These are phyloP conservation scores for Teunomyces funiuensis DNA, from an alignment of 805 yeast species.

Conservation along the genomic window DNA sequence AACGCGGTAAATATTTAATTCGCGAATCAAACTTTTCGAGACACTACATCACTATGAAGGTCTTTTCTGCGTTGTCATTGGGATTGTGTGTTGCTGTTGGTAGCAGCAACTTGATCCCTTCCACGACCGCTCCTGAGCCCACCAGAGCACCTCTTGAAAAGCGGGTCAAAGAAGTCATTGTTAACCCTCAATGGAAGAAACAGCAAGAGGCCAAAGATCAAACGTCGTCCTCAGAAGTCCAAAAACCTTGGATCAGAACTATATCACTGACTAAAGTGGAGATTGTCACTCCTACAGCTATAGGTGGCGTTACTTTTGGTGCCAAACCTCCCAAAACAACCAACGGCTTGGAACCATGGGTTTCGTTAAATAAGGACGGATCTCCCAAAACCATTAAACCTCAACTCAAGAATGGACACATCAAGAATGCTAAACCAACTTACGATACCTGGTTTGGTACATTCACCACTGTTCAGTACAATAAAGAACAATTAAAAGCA, in stretches of 20 bases:
- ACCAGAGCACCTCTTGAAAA: constrained; percentile 22
- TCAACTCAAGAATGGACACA: constrained; percentile 67
- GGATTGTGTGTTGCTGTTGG: constrained; percentile 9
- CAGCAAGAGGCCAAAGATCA: constrained; percentile 14
- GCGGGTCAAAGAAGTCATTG: constrained; percentile 29
- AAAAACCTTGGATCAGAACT: constrained; percentile 73
- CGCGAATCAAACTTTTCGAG: constrained; percentile 5
- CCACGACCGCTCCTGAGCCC: constrained; percentile 8
- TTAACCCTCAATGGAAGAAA: constrained; percentile 30
- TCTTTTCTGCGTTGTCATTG: constrained; percentile 10
- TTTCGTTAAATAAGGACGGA: constrained; percentile 74
- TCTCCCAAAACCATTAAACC: constrained; percentile 79
- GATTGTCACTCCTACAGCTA: constrained; percentile 61
- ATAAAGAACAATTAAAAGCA: constrained; percentile 66
- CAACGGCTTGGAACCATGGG: constrained; percentile 76
- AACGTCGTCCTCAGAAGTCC: constrained; percentile 24
- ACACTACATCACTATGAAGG: constrained; percentile 13
- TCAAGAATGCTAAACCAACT: constrained; percentile 65
- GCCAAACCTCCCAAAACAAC: constrained; percentile 72
- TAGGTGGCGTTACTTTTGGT: constrained; percentile 62
- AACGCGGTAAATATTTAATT: constrained; percentile 1
- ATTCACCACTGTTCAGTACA: constrained; percentile 54
- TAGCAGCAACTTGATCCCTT: neutral
- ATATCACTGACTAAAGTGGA: constrained; percentile 52
- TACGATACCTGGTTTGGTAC: constrained; percentile 78